Evolutionary conservation across 768 basidiomycete species (phyloP), one percentile per base, ranked within the genome.

Genomic region (Lactifluus subvellereus): DNA sequence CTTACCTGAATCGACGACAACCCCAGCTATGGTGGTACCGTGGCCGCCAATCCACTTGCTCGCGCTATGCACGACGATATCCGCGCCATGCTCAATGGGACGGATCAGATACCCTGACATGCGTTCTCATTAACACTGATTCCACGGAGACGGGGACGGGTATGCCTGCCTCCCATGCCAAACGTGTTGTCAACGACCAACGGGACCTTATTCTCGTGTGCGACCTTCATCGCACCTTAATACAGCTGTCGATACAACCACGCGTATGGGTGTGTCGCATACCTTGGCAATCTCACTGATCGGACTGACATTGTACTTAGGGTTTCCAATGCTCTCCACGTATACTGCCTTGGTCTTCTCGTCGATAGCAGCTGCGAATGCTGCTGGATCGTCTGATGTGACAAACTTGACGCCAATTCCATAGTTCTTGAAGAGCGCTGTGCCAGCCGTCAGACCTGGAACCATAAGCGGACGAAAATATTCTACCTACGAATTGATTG

Each of bases 41-140:
- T 90, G 88, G 0, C 87, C 86, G 11, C 87, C 85, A 40, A 91
- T 90, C 91, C 90, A 93, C 69, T 93, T 91, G 1, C 90, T 91
- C 0, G 87, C 87, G 54, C 85, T 87, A 71, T 91, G 85, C 18
- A 90, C 85, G 61, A 91, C 77, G 62, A 92, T 88, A 66, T 93
- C 88, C 0, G 91, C 89, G 18, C 91, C 91, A 67, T 82, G 79
- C 22, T 84, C 79, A 63, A 91, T 83, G 1, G 91, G 90, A 1
- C 80, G 77, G 62, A 86, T 76, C 59, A 91, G 79, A 68, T 89
- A 92, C 6, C 75, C 72, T 71, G 60, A 13, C 13, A 56, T 11
- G 13, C 27, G 13, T 10, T 35, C 35, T 13, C 10, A 32, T 67
- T 32, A 57, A 45, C 13, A 38, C 4, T 22, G 2, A 11, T 38